phyloP scores from a whole-genome alignment of 2,329 filamentous ascomycete species.

The Proliferodiscus dingleyae region DNA sequence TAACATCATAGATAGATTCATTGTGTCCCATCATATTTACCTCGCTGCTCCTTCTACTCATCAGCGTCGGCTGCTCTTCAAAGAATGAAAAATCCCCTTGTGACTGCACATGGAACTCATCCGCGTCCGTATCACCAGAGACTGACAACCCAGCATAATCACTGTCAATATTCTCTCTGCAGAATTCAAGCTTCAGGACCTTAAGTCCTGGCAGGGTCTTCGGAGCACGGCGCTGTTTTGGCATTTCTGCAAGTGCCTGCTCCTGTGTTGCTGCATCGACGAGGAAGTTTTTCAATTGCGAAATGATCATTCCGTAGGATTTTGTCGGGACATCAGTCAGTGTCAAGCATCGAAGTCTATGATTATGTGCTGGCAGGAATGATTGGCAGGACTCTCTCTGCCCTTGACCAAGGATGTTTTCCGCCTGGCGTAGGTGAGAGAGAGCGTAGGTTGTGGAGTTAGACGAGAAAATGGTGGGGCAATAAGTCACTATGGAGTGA shows the following conservation, averaged over 20 bases:
- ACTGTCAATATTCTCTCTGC: neutral
- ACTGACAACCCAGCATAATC: conserved; percentile 9
- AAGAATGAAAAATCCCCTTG: conserved; percentile 29
- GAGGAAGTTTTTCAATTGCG: conserved; percentile 45
- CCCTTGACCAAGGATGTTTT: conserved; percentile 32
- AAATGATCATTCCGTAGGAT: conserved; percentile 46
- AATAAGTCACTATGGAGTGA: conserved; percentile 54
- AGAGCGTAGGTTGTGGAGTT: conserved; percentile 1
- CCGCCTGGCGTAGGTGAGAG: conserved; percentile 33
- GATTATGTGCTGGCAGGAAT: conserved; percentile 52
- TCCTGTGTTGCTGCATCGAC: conserved; percentile 46
- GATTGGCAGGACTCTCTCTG: conserved; percentile 42
- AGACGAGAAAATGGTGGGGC: conserved; percentile 36
- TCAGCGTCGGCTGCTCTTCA: neutral
- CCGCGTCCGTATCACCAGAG: conserved; percentile 25
- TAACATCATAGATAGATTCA: conserved; percentile 15
- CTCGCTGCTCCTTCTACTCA: neutral
- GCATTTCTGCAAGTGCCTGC: conserved; percentile 14
- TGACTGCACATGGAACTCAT: conserved; percentile 15
- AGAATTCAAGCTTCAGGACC: conserved; percentile 51
- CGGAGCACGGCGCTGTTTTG: conserved; percentile 34
- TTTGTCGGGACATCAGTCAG: conserved; percentile 50
- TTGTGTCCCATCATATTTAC: neutral
- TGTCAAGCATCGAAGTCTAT: conserved; percentile 47
- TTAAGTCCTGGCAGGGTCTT: conserved; percentile 46